These are phyloP conservation scores for Canariomyces notabilis DNA, from an alignment of 2,329 filamentous ascomycete genomes.

Conservation along the genomic window DNA sequence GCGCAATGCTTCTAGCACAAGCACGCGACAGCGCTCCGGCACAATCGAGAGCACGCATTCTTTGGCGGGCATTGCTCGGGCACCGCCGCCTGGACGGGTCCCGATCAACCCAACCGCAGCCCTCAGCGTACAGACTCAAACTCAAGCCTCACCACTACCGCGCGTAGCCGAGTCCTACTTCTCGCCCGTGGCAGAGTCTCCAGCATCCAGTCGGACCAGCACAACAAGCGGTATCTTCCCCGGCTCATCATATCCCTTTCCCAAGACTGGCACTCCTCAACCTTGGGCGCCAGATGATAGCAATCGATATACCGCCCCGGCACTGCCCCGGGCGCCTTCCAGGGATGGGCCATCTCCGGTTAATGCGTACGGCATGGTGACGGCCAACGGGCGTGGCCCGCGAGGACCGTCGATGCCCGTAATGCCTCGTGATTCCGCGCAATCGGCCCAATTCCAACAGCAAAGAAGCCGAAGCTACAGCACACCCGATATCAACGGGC, in stretches of 20 bases:
- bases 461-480: conserved; percentile 85
- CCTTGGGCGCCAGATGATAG: conserved; percentile 62
- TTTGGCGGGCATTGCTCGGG: conserved; percentile 51
- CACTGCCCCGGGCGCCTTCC: conserved; percentile 75
- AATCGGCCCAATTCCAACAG: conserved; percentile 54
- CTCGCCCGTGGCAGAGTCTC: conserved; percentile 77
- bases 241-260: conserved; percentile 58
- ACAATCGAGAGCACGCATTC: conserved; percentile 66
- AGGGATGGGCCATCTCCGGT: conserved; percentile 64
- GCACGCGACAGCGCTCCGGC: conserved; percentile 68
- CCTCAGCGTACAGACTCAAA: conserved; percentile 65
- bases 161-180: conserved; percentile 82
- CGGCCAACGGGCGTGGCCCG: conserved; percentile 53
- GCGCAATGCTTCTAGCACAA: conserved; percentile 69
- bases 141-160: conserved; percentile 54
- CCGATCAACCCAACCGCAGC: conserved; percentile 52
- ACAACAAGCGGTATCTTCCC: conserved; percentile 68
- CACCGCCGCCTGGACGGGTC: conserved; percentile 66
- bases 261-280: conserved; percentile 66
- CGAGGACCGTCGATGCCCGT: conserved; percentile 77
- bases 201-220: conserved; percentile 69
- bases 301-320: conserved; percentile 83
- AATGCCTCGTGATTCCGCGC: conserved; percentile 51
- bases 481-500: conserved; percentile 85
- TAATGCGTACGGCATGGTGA: conserved; percentile 54